phyloP scores from a whole-genome alignment of 179 eudicot species.

The Monotropa hypopitys region DNA sequence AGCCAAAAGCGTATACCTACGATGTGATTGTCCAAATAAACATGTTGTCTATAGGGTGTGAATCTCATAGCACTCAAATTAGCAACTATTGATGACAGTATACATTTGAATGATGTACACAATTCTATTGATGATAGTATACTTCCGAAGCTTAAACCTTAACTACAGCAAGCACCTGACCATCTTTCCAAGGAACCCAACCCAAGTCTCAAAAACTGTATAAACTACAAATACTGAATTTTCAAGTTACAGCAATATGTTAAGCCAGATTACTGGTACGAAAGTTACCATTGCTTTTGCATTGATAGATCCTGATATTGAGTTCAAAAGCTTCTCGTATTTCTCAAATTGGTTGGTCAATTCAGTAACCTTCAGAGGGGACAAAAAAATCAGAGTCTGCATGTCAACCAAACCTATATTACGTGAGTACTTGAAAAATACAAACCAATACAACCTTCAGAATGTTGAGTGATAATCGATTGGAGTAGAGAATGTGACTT shows the following conservation, averaged over 20 bases:
- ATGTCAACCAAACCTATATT: not conserved
- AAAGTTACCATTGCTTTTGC: conserved; percentile 58
- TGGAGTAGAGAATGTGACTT: too few relatives aligned
- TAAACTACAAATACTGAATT: not conserved
- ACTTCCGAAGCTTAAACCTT: not conserved
- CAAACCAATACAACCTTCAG: conserved; percentile 78
- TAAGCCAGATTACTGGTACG: not conserved
- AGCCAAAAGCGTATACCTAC: not conserved
- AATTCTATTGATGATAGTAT: too few relatives aligned
- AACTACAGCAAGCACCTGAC: too few relatives aligned
- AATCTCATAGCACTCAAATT: too few relatives aligned
- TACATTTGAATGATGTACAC: too few relatives aligned
- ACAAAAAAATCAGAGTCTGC: not conserved
- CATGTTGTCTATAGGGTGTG: not conserved
- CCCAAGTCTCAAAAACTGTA: not conserved
- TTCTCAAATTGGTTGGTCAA: conserved; percentile 73
- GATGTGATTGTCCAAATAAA: not conserved
- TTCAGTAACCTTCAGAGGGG: conserved; percentile 52
- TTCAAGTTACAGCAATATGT: not conserved
- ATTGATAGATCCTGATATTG: conserved; percentile 61
- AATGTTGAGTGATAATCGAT: too few relatives aligned
- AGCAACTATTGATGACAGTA: too few relatives aligned
- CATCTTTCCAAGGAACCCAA: not conserved
- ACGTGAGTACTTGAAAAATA: not conserved
- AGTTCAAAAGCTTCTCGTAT: conserved; percentile 83